These are phyloP conservation scores for Forsythia suspensa DNA, from an alignment of 257 asterid genomes.

Conservation along the genomic window DNA sequence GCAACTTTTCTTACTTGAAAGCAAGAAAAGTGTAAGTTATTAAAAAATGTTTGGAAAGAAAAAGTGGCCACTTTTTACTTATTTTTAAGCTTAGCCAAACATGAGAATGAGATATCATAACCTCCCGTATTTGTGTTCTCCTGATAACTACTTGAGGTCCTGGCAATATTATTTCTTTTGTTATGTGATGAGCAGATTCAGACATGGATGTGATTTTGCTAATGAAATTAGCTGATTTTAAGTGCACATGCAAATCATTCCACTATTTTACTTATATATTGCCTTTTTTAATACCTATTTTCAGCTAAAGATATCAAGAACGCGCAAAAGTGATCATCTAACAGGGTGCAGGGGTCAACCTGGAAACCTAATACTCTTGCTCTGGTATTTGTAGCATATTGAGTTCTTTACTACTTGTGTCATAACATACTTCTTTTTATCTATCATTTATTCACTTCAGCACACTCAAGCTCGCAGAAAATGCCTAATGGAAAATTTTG, in stretches of 20 bases:
- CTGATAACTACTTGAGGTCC: neutral
- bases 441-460: neutral
- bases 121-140: neutral
- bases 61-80: neutral
- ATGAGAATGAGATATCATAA: neutral
- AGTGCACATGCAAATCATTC: neutral
- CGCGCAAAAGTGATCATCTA: slow-evolving; percentile 20
- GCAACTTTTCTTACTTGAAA: neutral
- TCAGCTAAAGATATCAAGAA: slow-evolving; percentile 58
- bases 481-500: neutral
- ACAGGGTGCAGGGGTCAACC: neutral
- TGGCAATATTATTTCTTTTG: neutral
- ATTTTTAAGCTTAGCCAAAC: neutral
- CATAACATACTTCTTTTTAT: neutral
- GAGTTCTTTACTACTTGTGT: neutral
- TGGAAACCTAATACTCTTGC: neutral
- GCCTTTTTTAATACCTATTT: slow-evolving; percentile 6
- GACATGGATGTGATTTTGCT: neutral
- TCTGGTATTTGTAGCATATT: neutral
- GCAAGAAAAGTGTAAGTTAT: neutral
- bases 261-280: neutral
- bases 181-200: neutral
- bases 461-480: neutral
- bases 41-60: neutral
- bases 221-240: too few relatives aligned